phyloP scores from a whole-genome alignment of 2,329 filamentous ascomycete genomes.

The Penicillium sp. region DNA sequence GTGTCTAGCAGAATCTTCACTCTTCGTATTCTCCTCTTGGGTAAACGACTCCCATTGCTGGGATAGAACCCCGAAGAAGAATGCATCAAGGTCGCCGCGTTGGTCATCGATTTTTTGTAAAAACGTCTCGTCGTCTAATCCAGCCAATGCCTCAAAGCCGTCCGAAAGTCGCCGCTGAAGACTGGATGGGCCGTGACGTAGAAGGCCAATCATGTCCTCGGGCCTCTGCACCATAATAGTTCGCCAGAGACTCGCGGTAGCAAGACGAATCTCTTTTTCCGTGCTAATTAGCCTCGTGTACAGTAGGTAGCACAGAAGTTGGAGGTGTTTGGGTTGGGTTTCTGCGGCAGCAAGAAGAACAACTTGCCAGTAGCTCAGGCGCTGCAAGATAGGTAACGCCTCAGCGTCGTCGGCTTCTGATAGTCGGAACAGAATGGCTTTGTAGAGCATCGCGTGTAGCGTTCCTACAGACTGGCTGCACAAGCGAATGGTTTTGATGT shows the following conservation, averaged over 20 bases:
- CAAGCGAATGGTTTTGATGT: slow-evolving; percentile 80
- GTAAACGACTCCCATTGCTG: slow-evolving; percentile 88
- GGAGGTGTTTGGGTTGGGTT: slow-evolving; percentile 72
- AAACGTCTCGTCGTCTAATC: slow-evolving; percentile 84
- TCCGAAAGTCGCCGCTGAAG: slow-evolving; percentile 66
- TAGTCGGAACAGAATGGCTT: slow-evolving; percentile 70
- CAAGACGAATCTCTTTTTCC: slow-evolving; percentile 60
- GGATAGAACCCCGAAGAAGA: slow-evolving; percentile 77
- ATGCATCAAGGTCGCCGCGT: slow-evolving; percentile 66
- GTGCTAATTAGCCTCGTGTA: slow-evolving; percentile 80
- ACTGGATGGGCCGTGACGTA: slow-evolving; percentile 63
- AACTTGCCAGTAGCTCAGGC: slow-evolving; percentile 92
- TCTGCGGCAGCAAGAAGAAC: slow-evolving; percentile 75
- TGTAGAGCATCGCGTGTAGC: slow-evolving; percentile 71
- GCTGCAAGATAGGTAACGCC: slow-evolving; percentile 67
- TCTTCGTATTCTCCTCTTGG: slow-evolving; percentile 70
- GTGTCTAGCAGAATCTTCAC: slow-evolving; percentile 65
- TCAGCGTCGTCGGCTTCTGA: slow-evolving; percentile 74
- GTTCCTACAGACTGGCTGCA: slow-evolving; percentile 75
- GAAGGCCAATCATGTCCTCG: slow-evolving; percentile 66
- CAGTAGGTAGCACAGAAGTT: slow-evolving; percentile 84
- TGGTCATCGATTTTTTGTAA: slow-evolving; percentile 82
- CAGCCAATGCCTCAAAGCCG: slow-evolving; percentile 77
- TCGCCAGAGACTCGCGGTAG: slow-evolving; percentile 81
- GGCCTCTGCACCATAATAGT: slow-evolving; percentile 92